Base-by-base conservation (phyloP, 2,329 filamentous ascomycete species). In the Sarocladium strictum region DNA sequence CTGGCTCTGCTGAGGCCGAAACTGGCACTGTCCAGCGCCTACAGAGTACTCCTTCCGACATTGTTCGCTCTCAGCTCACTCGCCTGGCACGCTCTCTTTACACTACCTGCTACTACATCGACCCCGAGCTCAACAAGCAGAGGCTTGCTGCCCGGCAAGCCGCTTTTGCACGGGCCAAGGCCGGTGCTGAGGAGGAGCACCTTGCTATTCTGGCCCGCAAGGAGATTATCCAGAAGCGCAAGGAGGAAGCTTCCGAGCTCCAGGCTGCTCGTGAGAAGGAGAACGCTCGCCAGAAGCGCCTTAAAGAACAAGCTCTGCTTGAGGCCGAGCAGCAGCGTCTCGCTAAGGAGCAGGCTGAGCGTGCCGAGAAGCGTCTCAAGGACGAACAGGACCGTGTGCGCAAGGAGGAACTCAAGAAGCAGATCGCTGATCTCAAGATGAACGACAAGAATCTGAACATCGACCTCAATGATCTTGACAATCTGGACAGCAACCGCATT, bases 41-140 rank as follows among this genome's bases (percentile, higher is more conserved):
- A 49, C 94, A 99, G 77, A 96, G 90, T 78, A 99, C 94, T 2
- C 94, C 94, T 38, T 93, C 94, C 6, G 94, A 99, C 74, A 99
- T 99, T 70, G 91, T 97, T 57, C 90, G 94, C 62, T 91, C 93
- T 53, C 93, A 97, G 73, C 84, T 99, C 56, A 90, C 90, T 56
- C 90, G 94, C 54, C 81, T 99, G 55, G 89, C 92, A 54, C 96
- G 92, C 76, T 87, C 90, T 33, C 83, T 99, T 6, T 95, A 90
- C 73, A 85, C 95, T 54, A 95, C 94, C 24, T 96, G 90, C 76
- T 91, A 94, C 78, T 97, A 97, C 72, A 90, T 97, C 56, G 94
- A 99, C 65, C 87, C 93, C 3, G 82, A 83, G 32, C 93, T 95
- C 76, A 94, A 90, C 67, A 85, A 94, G 71, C 81, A 85, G 58